Evolutionary conservation across 2,329 filamentous ascomycete genomes (phyloP).

Genomic region (Chaetomiaceae sp.): DNA sequence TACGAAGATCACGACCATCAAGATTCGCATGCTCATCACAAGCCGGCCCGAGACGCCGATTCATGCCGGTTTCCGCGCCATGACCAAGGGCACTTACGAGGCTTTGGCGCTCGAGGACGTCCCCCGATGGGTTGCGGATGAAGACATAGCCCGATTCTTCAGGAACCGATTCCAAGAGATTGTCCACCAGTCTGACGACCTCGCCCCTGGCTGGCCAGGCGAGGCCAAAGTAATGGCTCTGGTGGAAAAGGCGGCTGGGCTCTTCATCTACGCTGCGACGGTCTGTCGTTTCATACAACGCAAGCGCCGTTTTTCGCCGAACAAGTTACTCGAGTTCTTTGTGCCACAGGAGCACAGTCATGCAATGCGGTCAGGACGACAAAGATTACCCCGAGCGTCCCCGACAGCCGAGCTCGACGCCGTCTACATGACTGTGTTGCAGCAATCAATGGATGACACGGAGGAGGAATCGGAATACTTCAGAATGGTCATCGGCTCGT

Average conservation of each 20-base stretch:
- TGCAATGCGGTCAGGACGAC: too few species aligned
- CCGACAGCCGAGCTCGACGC: too few species aligned
- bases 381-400: too few species aligned
- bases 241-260: not conserved
- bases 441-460: too few species aligned
- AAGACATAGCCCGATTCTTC: conserved; percentile 6
- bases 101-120: conserved; percentile 1
- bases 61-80: not conserved
- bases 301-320: conserved; percentile 3
- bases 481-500: too few species aligned
- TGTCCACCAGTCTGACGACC: too few species aligned
- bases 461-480: too few species aligned
- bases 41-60: conserved; percentile 2
- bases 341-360: too few species aligned
- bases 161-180: too few species aligned
- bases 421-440: too few species aligned
- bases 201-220: too few species aligned
- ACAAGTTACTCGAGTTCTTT: conserved; percentile 2
- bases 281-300: conserved; percentile 2
- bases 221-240: too few species aligned
- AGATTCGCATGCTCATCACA: not conserved
- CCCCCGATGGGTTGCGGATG: not conserved
- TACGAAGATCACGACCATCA: conserved; percentile 2
- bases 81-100: not conserved
- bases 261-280: conserved; percentile 9